Conservation (phyloP, 2,329 filamentous ascomycete species). For the Zymoseptoria crescenta region DNA sequence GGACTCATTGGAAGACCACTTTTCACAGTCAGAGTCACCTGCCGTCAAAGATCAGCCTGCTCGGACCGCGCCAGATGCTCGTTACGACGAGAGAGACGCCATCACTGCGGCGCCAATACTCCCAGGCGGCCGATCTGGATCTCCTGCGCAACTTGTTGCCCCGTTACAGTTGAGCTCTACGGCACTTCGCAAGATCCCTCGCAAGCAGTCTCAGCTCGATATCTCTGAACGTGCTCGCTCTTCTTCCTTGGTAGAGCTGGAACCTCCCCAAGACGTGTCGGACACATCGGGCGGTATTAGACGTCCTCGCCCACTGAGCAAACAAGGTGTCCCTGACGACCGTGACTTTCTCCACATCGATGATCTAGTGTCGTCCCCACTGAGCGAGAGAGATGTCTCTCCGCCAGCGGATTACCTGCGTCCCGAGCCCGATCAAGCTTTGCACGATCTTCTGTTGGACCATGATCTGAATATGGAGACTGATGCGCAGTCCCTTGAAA, state of each 20-base stretch:
- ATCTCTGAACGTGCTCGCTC: not conserved
- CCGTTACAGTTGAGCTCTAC: not conserved
- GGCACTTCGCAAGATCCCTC: not conserved
- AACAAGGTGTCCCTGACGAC: not conserved
- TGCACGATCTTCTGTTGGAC: not conserved
- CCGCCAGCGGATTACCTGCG: conserved; percentile 8
- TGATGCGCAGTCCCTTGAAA: not conserved
- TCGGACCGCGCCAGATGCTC: not conserved
- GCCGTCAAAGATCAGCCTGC: not conserved
- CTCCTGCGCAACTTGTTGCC: not conserved
- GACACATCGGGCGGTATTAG: not conserved
- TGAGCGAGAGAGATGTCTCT: conserved; percentile 22
- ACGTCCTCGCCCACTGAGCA: not conserved
- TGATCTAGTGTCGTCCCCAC: conserved; percentile 18
- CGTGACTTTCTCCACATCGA: not conserved
- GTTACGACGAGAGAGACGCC: not conserved
- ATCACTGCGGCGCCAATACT: not conserved
- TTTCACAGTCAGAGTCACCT: not conserved
- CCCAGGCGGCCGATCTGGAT: not conserved
- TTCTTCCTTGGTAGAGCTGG: not conserved
- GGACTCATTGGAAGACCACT: not conserved
- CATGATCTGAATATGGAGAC: conserved; percentile 1
- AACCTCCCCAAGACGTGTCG: not conserved
- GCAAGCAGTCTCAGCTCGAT: not conserved
- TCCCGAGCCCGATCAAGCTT: not conserved